Evolutionary conservation across 2,329 filamentous ascomycete genomes (phyloP).

Genomic region (Hypoxylon sp.): DNA sequence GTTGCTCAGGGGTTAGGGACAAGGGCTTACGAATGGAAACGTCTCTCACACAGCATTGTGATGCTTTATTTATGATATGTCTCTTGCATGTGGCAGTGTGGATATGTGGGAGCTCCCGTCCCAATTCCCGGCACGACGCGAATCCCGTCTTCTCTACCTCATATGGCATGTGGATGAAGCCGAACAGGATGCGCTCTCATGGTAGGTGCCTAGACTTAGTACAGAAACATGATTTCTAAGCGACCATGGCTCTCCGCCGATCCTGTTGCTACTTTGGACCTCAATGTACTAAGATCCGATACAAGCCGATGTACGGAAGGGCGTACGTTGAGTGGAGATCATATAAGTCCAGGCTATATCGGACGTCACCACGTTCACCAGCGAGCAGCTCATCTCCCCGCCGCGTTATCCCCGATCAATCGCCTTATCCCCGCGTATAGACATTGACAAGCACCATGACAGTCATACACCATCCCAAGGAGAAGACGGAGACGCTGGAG

Average conservation of each 20-base stretch:
- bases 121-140: background rate
- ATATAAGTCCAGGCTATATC: background rate
- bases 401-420: background rate
- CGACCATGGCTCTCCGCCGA: background rate
- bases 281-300: slow-evolving; percentile 5
- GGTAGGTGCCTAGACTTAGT: too few relatives aligned
- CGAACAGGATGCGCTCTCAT: too few relatives aligned
- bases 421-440: background rate
- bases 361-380: background rate
- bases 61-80: background rate
- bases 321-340: slow-evolving; percentile 10
- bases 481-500: background rate
- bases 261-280: background rate
- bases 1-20: slow-evolving; percentile 2
- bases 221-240: background rate
- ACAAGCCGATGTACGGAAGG: slow-evolving; percentile 16
- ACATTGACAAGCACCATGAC: slow-evolving; percentile 10
- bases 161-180: too few relatives aligned
- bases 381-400: background rate
- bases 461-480: slow-evolving; percentile 11
- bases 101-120: background rate
- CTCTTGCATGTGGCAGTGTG: background rate
- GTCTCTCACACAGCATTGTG: background rate
- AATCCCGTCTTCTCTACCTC: too few relatives aligned
- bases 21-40: slow-evolving; percentile 21